Percentiles rank a stretch among this genome's conserved stretches.
Conservation (phyloP, 2,329 filamentous ascomycete species). For the Chrysoporthe puriensis region DNA sequence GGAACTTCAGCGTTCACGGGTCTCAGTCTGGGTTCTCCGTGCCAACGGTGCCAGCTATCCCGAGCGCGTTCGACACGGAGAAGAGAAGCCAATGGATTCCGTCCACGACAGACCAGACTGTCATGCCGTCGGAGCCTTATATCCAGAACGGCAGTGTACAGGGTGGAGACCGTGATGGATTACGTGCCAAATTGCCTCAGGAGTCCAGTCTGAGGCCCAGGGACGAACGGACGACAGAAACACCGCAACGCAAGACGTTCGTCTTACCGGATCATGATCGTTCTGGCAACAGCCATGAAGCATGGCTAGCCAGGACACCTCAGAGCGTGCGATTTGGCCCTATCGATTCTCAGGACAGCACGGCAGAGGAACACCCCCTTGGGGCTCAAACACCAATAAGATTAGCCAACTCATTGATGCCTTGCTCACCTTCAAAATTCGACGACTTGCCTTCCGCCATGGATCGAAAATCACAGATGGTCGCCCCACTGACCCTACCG, state of each 20-base stretch:
- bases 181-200: background rate
- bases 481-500: background rate
- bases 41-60: constrained; percentile 3
- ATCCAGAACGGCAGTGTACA: background rate
- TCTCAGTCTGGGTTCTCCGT: background rate
- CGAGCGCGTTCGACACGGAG: background rate
- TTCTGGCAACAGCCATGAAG: background rate
- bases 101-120: background rate
- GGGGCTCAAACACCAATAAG: background rate
- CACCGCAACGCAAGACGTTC: background rate
- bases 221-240: background rate
- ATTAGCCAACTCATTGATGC: background rate
- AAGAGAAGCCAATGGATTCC: constrained; percentile 1
- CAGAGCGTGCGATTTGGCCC: background rate
- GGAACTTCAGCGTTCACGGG: constrained; percentile 11
- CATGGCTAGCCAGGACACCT: background rate
- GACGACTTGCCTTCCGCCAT: background rate
- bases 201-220: background rate
- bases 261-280: background rate
- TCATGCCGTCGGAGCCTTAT: background rate
- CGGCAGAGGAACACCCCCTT: background rate
- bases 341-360: background rate
- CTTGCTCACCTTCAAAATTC: background rate
- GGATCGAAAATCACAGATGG: constrained; percentile 10
- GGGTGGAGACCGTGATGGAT: background rate